These are phyloP conservation scores for Metschnikowia continentalis DNA, from an alignment of 805 yeast genomes.

Conservation along the genomic window DNA sequence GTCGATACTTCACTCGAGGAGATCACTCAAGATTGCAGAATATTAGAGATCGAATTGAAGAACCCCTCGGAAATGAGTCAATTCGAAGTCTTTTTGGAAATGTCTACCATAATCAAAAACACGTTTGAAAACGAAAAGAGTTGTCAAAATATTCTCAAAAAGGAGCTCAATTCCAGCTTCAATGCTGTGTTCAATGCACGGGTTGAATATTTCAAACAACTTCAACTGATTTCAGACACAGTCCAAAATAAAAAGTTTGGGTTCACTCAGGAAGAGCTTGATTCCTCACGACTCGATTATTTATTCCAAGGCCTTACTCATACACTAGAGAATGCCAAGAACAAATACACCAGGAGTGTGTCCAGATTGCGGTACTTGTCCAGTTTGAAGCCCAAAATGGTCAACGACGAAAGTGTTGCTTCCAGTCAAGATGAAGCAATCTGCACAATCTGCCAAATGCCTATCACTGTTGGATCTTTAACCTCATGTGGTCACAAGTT, in stretches of 20 bases:
- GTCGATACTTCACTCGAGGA: conserved; percentile 34
- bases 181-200: conserved; percentile 74
- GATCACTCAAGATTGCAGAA: conserved; percentile 15
- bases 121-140: conserved; percentile 44
- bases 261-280: conserved; percentile 8
- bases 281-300: conserved; percentile 4
- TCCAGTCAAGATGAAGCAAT: conserved; percentile 34
- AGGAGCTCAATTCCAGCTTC: conserved; percentile 47
- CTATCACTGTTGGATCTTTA: conserved; percentile 70
- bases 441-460: conserved; percentile 76
- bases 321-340: conserved; percentile 7
- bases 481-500: conserved; percentile 91
- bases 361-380: conserved; percentile 34
- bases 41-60: conserved; percentile 23
- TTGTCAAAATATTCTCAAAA: conserved; percentile 36
- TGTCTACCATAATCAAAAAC: conserved; percentile 22
- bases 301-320: conserved; percentile 6
- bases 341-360: conserved; percentile 26
- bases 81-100: conserved; percentile 17
- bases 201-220: conserved; percentile 74
- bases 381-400: conserved; percentile 18
- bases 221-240: conserved; percentile 83
- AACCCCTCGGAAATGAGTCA: conserved; percentile 17
- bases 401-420: conserved; percentile 5
- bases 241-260: conserved; percentile 39